Evolutionary conservation across 345 rosid genomes (phyloP).

Genomic region (Toxicodendron radicans): DNA sequence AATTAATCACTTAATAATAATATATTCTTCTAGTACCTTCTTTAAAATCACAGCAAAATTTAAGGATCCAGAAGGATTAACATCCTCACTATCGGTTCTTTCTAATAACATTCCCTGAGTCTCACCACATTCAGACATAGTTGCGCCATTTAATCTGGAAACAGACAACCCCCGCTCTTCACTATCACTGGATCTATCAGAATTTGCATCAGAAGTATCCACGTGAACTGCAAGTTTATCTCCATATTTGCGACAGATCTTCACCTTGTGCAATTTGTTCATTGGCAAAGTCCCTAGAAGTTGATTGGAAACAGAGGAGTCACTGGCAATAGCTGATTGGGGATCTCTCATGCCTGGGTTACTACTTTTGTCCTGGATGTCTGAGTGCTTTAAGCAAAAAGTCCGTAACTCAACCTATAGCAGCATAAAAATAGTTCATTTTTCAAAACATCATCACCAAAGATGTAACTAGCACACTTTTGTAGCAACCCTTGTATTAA

Average conservation of each 20-base stretch:
- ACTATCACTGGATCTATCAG: conserved; percentile 53
- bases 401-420: conserved; percentile 89
- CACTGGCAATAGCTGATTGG: conserved; percentile 28
- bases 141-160: conserved; percentile 36
- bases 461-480: background rate
- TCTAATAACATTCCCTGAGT: conserved; percentile 37
- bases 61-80: conserved; percentile 39
- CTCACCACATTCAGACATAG: conserved; percentile 46
- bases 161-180: conserved; percentile 50
- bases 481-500: no score
- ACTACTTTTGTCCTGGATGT: conserved; percentile 35
- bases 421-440: conserved; percentile 18
- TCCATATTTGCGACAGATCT: conserved; percentile 43
- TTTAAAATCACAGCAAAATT: conserved; percentile 61
- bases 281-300: conserved; percentile 17
- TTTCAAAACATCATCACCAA: conserved; percentile 20
- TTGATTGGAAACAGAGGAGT: conserved; percentile 33
- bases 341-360: conserved; percentile 33
- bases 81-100: conserved; percentile 42
- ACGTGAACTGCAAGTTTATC: conserved; percentile 40
- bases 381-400: conserved; percentile 93
- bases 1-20: conserved; percentile 4
- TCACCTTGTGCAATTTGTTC: conserved; percentile 38
- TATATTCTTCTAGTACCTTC: conserved; percentile 49
- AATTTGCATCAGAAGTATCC: conserved; percentile 44